Conservation (phyloP, 805 yeast species). For the Cyberlindnera euphorbiiphila region DNA sequence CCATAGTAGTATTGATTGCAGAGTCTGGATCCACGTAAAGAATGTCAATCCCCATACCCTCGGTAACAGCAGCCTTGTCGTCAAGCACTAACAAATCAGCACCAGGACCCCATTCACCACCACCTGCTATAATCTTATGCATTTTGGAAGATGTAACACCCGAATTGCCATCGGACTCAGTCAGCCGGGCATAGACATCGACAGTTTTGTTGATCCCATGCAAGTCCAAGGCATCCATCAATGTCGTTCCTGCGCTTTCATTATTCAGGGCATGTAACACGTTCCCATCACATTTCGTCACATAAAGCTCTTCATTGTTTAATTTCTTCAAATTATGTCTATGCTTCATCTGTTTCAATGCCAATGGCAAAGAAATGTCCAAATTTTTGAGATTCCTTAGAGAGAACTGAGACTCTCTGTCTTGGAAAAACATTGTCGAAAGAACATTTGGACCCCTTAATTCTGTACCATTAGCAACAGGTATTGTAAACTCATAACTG, state of each 20-base stretch:
- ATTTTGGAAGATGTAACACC: not conserved
- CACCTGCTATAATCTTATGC: slow-evolving; percentile 13
- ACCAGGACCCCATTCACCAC: slow-evolving; percentile 14
- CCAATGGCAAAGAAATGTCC: slow-evolving; percentile 2
- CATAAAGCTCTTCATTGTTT: not conserved
- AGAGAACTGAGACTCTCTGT: not conserved
- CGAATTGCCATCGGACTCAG: not conserved
- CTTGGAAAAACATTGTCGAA: slow-evolving; percentile 6
- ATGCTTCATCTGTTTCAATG: not conserved
- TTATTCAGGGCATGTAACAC: slow-evolving; percentile 5
- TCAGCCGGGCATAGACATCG: slow-evolving; percentile 9
- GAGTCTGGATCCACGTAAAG: not conserved
- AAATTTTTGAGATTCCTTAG: slow-evolving; percentile 4
- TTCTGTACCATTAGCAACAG: slow-evolving; percentile 9
- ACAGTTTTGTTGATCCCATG: slow-evolving; percentile 5
- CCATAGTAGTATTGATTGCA: not conserved
- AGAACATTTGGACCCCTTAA: slow-evolving; percentile 8
- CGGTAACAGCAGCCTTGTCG: not conserved
- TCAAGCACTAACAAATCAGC: slow-evolving; percentile 10
- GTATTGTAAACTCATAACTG: not conserved
- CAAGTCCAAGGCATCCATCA: slow-evolving; percentile 7
- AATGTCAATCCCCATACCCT: not conserved
- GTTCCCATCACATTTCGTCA: slow-evolving; percentile 3
- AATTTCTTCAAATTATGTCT: not conserved
- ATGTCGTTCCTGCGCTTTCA: slow-evolving; percentile 6